Conservation (phyloP, 78 protist species). For the Dictyostelium citrinum region DNA sequence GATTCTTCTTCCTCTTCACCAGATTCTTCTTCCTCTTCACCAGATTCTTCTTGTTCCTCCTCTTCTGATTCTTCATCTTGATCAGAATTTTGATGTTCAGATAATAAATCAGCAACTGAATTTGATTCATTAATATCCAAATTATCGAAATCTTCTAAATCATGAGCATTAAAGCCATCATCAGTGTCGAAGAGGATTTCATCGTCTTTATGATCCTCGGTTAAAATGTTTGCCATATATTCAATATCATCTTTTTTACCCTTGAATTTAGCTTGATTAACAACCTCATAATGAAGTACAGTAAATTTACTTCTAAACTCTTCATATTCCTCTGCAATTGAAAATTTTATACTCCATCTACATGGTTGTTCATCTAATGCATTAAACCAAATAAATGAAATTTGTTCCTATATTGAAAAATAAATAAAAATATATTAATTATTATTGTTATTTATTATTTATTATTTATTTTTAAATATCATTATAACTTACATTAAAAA, state of each 20-base stretch:
- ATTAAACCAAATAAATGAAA: constrained; percentile 63
- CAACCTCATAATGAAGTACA: constrained; percentile 15
- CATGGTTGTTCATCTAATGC: not conserved
- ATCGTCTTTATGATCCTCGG: constrained; percentile 42
- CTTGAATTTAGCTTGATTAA: constrained; percentile 39
- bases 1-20: not conserved
- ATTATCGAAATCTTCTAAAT: constrained; percentile 61
- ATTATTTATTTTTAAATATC: not conserved
- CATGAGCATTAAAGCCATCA: constrained; percentile 52
- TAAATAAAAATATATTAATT: too few species aligned
- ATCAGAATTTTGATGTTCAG: not conserved
- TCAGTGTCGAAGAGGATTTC: constrained; percentile 56
- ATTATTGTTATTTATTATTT: not conserved
- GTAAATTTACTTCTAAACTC: constrained; percentile 44
- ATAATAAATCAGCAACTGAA: not conserved
- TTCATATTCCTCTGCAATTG: constrained; percentile 20
- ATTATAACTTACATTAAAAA: constrained; percentile 15
- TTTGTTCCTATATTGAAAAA: constrained; percentile 49
- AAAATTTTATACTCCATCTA: constrained; percentile 69
- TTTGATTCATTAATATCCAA: not conserved
- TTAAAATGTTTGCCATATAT: constrained; percentile 33
- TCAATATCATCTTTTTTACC: constrained; percentile 66
- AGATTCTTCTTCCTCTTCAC: not conserved
- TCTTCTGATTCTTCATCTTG: not conserved
- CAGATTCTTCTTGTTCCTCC: not conserved